Percentiles rank a stretch among this genome's conserved stretches.
These are phyloP conservation scores for Botryosphaeria dothidea DNA, from an alignment of 2,329 filamentous ascomycete species.

Conservation along the genomic window DNA sequence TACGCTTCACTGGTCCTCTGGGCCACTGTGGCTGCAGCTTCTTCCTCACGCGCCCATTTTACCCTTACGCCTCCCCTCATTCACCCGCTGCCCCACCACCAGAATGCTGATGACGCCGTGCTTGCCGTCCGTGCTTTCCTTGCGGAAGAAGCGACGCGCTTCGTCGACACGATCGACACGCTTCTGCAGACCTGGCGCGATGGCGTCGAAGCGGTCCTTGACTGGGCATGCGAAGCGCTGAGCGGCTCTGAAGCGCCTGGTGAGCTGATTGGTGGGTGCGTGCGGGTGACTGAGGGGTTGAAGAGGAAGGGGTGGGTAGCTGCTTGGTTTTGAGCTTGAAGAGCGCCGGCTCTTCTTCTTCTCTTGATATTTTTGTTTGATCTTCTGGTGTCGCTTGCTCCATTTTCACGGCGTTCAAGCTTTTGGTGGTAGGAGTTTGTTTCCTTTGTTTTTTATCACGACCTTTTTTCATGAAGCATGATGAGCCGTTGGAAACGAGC, in stretches of 20 bases:
- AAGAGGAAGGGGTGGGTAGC: background rate
- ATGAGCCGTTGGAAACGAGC: background rate
- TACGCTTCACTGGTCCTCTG: slow-evolving; percentile 38
- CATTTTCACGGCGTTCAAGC: background rate
- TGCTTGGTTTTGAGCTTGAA: slow-evolving; percentile 12
- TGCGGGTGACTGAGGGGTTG: slow-evolving; percentile 5
- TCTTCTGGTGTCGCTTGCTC: background rate
- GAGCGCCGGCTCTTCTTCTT: background rate
- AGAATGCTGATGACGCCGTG: background rate
- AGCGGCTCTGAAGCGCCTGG: background rate
- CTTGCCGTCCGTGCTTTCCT: background rate
- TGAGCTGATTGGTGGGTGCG: slow-evolving; percentile 4
- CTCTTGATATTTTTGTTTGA: background rate
- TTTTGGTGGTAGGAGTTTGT: slow-evolving; percentile 4
- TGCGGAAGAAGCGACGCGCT: background rate
- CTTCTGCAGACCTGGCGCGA: slow-evolving; percentile 3
- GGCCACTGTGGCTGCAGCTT: slow-evolving; percentile 22
- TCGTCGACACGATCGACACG: background rate
- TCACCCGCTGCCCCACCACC: background rate
- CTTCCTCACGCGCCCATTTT: background rate
- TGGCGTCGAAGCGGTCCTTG: background rate
- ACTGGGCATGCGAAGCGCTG: slow-evolving; percentile 5
- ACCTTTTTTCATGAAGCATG: background rate
- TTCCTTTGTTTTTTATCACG: slow-evolving; percentile 6
- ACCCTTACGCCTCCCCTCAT: background rate